A percentile compares a stretch with the other conserved stretches of the same genome.
Evolutionary conservation across 179 eudicot genomes (phyloP).

Genomic region (Nepenthes alata): DNA sequence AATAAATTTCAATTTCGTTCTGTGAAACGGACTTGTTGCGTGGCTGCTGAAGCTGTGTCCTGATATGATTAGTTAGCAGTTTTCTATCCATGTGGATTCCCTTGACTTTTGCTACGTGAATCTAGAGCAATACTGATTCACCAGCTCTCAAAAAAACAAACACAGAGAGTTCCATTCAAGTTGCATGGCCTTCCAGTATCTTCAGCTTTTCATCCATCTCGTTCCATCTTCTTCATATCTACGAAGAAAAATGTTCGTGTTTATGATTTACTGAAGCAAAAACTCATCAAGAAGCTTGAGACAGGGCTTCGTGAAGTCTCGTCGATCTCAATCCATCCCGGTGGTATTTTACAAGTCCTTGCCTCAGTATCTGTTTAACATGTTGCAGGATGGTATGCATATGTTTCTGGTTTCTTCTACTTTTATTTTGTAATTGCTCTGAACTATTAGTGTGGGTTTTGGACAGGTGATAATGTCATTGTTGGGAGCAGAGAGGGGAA

Average conservation of each 20-base stretch:
- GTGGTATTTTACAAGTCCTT: conserved; percentile 37
- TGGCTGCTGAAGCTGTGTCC: neutral
- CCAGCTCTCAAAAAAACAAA: conserved; percentile 74
- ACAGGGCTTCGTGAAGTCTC: conserved; percentile 76
- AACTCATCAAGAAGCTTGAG: conserved; percentile 74
- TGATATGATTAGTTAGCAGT: neutral
- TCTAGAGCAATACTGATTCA: conserved; percentile 73
- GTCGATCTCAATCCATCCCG: conserved; percentile 82
- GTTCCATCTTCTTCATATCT: conserved; percentile 68
- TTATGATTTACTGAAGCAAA: conserved; percentile 70
- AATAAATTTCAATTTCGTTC: too few relatives aligned
- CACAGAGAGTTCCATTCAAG: conserved; percentile 64
- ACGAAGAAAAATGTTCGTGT: conserved; percentile 89
- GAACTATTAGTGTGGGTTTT: too few relatives aligned
- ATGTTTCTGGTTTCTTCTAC: neutral
- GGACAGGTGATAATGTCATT: conserved; percentile 83
- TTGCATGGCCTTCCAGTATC: conserved; percentile 86
- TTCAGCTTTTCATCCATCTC: conserved; percentile 77
- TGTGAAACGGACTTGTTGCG: too few relatives aligned
- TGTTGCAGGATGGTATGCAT: neutral
- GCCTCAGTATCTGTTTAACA: neutral
- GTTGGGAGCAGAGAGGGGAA: conserved; percentile 97
- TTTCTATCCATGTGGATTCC: conserved; percentile 15
- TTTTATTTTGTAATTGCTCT: conserved; percentile 5
- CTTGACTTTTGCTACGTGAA: conserved; percentile 72